These are phyloP conservation scores for Magnusiomyces paraingens DNA, from an alignment of 1,139 yeast species.

Conservation along the genomic window DNA sequence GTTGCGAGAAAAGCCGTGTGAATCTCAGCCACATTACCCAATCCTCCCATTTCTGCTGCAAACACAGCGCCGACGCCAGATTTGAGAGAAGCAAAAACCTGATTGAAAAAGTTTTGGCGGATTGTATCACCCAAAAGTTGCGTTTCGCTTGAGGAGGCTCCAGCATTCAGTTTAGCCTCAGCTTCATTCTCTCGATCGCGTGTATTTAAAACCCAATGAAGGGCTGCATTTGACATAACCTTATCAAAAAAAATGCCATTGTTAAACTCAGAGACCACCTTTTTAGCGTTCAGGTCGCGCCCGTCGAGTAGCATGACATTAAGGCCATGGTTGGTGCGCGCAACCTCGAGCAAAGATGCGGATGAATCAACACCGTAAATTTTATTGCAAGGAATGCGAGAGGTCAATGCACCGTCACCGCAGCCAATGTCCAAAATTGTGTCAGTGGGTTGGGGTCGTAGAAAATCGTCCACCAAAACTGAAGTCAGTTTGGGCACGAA, in stretches of 20 bases:
- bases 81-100: conserved; percentile 73
- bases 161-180: neutral
- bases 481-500: conserved; percentile 22
- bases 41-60: conserved; percentile 33
- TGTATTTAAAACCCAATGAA: conserved; percentile 23
- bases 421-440: conserved; percentile 23
- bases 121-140: conserved; percentile 9
- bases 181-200: neutral
- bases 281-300: conserved; percentile 1
- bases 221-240: conserved; percentile 24
- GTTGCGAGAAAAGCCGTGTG: conserved; percentile 20
- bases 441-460: conserved; percentile 19
- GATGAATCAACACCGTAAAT: conserved; percentile 21
- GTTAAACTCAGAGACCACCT: conserved; percentile 10
- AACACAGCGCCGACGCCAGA: conserved; percentile 69
- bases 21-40: conserved; percentile 24
- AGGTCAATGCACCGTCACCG: conserved; percentile 24
- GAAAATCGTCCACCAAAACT: conserved; percentile 19
- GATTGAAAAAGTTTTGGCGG: conserved; percentile 49
- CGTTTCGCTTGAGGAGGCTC: conserved; percentile 2
- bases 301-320: conserved; percentile 1
- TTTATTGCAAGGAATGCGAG: conserved; percentile 16
- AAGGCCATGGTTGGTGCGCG: conserved; percentile 9
- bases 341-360: conserved; percentile 16
- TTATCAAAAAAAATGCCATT: conserved; percentile 18